Conservation (phyloP, 495 filamentous ascomycete species). For the Neurospora tetraspora region DNA sequence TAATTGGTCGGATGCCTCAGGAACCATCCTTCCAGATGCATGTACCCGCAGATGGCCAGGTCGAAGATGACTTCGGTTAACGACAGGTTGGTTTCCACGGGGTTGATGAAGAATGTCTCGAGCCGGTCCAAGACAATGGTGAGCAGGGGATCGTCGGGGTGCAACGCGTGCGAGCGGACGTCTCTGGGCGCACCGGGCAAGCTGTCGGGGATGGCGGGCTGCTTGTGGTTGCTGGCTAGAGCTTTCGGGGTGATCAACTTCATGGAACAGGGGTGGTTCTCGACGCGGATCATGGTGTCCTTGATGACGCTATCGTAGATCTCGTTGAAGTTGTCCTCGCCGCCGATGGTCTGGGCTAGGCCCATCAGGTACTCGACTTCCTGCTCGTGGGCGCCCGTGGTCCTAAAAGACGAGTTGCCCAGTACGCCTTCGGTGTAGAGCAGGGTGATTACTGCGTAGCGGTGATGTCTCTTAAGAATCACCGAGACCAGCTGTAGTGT, state of each 20-base stretch:
- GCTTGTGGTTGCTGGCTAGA: conserved; percentile 40
- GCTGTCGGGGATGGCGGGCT: conserved; percentile 38
- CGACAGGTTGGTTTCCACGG: conserved; percentile 78
- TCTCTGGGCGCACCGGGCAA: conserved; percentile 44
- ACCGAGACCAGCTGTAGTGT: conserved; percentile 77
- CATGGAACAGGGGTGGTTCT: conserved; percentile 66
- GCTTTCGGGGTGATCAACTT: conserved; percentile 46
- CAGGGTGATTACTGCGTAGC: conserved; percentile 70
- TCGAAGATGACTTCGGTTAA: conserved; percentile 76
- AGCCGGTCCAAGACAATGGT: conserved; percentile 59
- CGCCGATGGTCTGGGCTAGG: conserved; percentile 61
- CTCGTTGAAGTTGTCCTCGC: conserved; percentile 61
- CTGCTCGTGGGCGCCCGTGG: conserved; percentile 68
- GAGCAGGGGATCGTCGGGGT: conserved; percentile 67
- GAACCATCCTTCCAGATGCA: conserved; percentile 84
- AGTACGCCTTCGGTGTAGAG: conserved; percentile 52
- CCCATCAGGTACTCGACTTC: conserved; percentile 66
- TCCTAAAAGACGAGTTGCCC: conserved; percentile 44
- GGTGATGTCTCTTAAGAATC: conserved; percentile 77
- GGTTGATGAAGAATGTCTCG: conserved; percentile 75
- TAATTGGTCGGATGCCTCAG: conserved; percentile 59
- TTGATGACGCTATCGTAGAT: conserved; percentile 75
- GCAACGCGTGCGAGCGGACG: conserved; percentile 49
- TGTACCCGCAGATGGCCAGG: conserved; percentile 70
- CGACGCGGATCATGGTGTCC: conserved; percentile 67